These are phyloP conservation scores for Cutaneotrichosporon sp. DNA, from an alignment of 1,284 basidiomycete genomes.

Conservation along the genomic window DNA sequence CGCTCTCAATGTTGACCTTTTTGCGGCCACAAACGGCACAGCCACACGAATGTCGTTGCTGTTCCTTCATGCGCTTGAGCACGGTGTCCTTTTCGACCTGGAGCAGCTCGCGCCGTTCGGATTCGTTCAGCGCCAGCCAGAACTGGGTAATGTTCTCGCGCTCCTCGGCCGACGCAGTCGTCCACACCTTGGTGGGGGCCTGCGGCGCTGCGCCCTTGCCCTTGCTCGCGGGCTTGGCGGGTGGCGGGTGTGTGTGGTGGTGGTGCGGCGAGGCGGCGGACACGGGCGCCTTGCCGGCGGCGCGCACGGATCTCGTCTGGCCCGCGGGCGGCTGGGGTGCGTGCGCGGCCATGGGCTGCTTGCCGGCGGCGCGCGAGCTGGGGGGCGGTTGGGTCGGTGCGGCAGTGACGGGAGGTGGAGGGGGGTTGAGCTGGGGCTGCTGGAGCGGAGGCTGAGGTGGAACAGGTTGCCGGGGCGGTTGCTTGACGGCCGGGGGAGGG, in stretches of 20 bases:
- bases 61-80: constrained; percentile 96
- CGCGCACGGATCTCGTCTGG: constrained; percentile 43
- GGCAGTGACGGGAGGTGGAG: constrained; percentile 40
- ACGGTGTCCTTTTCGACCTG: constrained; percentile 97
- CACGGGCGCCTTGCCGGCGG: constrained; percentile 51
- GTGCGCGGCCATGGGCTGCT: constrained; percentile 61
- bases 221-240: constrained; percentile 38
- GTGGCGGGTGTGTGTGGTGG: constrained; percentile 52
- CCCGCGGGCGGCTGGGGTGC: constrained; percentile 43
- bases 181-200: constrained; percentile 62
- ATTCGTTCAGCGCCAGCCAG: constrained; percentile 84
- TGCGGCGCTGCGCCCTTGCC: constrained; percentile 35
- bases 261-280: constrained; percentile 57
- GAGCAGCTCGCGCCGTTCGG: constrained; percentile 82
- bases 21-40: constrained; percentile 97
- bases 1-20: constrained; percentile 97
- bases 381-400: constrained; percentile 51
- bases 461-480: constrained; percentile 34
- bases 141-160: constrained; percentile 95
- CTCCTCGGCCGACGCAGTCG: constrained; percentile 82
- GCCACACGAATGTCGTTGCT: constrained; percentile 90
- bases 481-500: constrained; percentile 36
- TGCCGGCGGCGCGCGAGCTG: constrained; percentile 67
- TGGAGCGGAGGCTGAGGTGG: constrained; percentile 31
- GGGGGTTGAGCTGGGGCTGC: constrained; percentile 31